These are phyloP conservation scores for Xanthoconium separans DNA, from an alignment of 1,284 basidiomycete species.

Conservation along the genomic window DNA sequence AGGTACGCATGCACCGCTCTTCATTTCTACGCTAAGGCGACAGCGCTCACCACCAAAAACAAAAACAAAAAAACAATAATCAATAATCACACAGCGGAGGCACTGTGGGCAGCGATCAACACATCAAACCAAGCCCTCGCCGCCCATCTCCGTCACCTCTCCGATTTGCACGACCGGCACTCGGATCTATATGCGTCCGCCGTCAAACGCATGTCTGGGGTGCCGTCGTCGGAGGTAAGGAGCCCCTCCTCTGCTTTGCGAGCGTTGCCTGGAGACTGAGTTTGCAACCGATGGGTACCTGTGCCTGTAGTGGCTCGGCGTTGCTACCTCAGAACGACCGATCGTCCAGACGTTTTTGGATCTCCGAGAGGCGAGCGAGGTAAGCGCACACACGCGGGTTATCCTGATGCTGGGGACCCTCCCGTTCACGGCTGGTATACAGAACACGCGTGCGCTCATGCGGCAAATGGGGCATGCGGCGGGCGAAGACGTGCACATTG, in stretches of 20 bases:
- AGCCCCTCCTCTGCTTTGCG: background rate
- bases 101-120: conserved; percentile 72
- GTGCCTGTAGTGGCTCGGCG: conserved; percentile 21
- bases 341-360: conserved; percentile 49
- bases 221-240: conserved; percentile 57
- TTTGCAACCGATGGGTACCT: background rate
- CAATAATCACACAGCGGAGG: conserved; percentile 49
- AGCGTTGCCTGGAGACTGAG: background rate
- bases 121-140: conserved; percentile 60
- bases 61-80: background rate
- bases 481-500: conserved; percentile 74
- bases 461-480: conserved; percentile 82
- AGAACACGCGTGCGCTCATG: conserved; percentile 83
- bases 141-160: conserved; percentile 49
- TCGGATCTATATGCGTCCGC: conserved; percentile 49
- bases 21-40: background rate
- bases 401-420: background rate
- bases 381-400: conserved; percentile 24
- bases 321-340: background rate
- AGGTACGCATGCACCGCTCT: conserved; percentile 39
- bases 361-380: conserved; percentile 58
- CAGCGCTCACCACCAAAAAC: conserved; percentile 6
- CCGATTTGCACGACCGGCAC: conserved; percentile 46
- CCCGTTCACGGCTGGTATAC: conserved; percentile 3
- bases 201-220: conserved; percentile 58